These are phyloP conservation scores for Geotrichum armillariae DNA, from an alignment of 1,139 yeast species.

Conservation along the genomic window DNA sequence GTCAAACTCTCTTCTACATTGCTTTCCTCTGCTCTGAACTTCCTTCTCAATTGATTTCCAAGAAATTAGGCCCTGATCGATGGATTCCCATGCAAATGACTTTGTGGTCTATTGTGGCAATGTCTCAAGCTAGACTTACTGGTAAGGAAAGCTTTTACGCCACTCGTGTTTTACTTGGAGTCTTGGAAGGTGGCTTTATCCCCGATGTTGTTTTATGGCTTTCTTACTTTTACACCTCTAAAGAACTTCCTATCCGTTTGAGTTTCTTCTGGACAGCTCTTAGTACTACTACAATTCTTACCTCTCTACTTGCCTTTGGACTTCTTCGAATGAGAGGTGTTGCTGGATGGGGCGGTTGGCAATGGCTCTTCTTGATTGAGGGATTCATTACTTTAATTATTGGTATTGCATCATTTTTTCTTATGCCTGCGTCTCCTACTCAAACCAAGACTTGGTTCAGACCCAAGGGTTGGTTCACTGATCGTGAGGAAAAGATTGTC, in stretches of 20 bases:
- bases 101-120: conserved; percentile 52
- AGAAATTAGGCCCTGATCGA: conserved; percentile 53
- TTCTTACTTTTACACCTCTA: conserved; percentile 53
- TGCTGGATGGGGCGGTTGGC: conserved; percentile 49
- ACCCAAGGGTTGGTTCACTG: conserved; percentile 60
- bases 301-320: conserved; percentile 48
- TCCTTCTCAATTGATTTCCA: conserved; percentile 55
- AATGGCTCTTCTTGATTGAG: conserved; percentile 59
- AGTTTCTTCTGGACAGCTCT: conserved; percentile 48
- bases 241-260: conserved; percentile 50
- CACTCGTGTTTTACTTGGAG: conserved; percentile 49
- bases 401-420: conserved; percentile 50
- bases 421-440: conserved; percentile 57
- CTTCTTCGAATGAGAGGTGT: conserved; percentile 46
- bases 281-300: conserved; percentile 32
- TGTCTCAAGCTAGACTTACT: conserved; percentile 45
- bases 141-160: conserved; percentile 43
- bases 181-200: conserved; percentile 56
- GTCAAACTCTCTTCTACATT: conserved; percentile 47
- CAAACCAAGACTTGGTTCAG: conserved; percentile 51
- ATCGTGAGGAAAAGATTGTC: conserved; percentile 56
- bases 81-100: conserved; percentile 55
- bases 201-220: conserved; percentile 54
- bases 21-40: conserved; percentile 51
- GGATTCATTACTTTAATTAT: conserved; percentile 52